Conservation (phyloP, 805 yeast species). For the Ogataea polymorpha region DNA sequence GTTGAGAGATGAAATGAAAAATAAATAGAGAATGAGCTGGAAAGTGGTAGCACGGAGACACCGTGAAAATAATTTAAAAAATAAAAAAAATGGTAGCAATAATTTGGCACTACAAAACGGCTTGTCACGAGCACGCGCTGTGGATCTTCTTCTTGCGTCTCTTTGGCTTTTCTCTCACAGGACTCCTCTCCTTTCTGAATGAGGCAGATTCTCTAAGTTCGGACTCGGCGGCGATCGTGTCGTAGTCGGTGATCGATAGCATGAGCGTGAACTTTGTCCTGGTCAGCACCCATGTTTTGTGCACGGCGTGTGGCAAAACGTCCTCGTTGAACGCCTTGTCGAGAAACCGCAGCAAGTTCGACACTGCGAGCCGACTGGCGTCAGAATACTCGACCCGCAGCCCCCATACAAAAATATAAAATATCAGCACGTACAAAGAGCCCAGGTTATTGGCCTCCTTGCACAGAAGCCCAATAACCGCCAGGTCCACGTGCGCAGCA, state of each 20-base stretch:
- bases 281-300: slow-evolving; percentile 17
- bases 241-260: slow-evolving; percentile 20
- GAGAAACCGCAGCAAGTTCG: slow-evolving; percentile 21
- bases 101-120: neutral
- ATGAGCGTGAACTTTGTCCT: slow-evolving; percentile 19
- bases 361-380: slow-evolving; percentile 32
- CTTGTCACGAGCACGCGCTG: slow-evolving; percentile 6
- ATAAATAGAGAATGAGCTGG: slow-evolving; percentile 1
- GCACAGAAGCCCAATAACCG: slow-evolving; percentile 29
- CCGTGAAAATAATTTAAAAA: no score
- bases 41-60: no score
- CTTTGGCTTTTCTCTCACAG: slow-evolving; percentile 8
- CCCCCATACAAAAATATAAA: slow-evolving; percentile 37
- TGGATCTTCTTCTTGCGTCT: slow-evolving; percentile 15
- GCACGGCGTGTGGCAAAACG: slow-evolving; percentile 11
- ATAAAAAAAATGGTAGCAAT: slow-evolving; percentile 4
- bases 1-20: slow-evolving; percentile 43
- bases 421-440: slow-evolving; percentile 32
- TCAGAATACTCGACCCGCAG: slow-evolving; percentile 38
- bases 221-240: slow-evolving; percentile 6
- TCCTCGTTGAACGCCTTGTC: slow-evolving; percentile 22
- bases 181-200: slow-evolving; percentile 1
- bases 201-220: slow-evolving; percentile 5
- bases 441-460: slow-evolving; percentile 26
- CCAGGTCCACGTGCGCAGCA: slow-evolving; percentile 40